These are phyloP conservation scores for Podospora bellae-mahoneyi DNA, from an alignment of 495 filamentous ascomycete genomes.

Conservation along the genomic window DNA sequence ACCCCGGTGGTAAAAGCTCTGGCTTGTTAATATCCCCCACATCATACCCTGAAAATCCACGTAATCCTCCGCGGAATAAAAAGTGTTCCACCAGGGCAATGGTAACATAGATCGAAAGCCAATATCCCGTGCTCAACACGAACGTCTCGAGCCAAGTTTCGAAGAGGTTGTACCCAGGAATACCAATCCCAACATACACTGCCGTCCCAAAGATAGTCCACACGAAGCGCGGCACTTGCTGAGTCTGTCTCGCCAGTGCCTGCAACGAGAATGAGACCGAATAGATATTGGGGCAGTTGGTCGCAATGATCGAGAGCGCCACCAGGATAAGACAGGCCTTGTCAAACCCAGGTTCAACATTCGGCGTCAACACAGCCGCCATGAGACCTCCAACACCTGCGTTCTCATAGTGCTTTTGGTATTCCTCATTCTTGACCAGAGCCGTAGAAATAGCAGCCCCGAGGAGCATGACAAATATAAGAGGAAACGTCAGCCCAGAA, in stretches of 20 bases:
- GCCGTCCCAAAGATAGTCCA: slow-evolving; percentile 68
- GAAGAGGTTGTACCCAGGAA: slow-evolving; percentile 75
- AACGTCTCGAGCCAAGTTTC: slow-evolving; percentile 70
- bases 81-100: slow-evolving; percentile 73
- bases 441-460: slow-evolving; percentile 71
- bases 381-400: slow-evolving; percentile 71
- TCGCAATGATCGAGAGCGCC: slow-evolving; percentile 74
- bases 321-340: slow-evolving; percentile 80
- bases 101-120: slow-evolving; percentile 78
- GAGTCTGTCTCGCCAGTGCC: slow-evolving; percentile 60
- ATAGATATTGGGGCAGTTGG: slow-evolving; percentile 90
- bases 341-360: slow-evolving; percentile 65
- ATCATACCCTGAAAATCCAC: slow-evolving; percentile 60
- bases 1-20: slow-evolving; percentile 62
- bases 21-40: slow-evolving; percentile 59
- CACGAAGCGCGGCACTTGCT: slow-evolving; percentile 70
- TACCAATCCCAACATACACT: slow-evolving; percentile 70
- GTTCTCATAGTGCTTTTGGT: slow-evolving; percentile 55
- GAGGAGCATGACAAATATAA: slow-evolving; percentile 76
- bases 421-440: slow-evolving; percentile 53
- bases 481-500: slow-evolving; percentile 64
- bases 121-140: slow-evolving; percentile 78
- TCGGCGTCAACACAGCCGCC: slow-evolving; percentile 60
- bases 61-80: slow-evolving; percentile 54
- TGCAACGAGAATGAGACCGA: slow-evolving; percentile 74